Base-by-base conservation (phyloP, 768 basidiomycete genomes). In the Pholiota molesta region DNA sequence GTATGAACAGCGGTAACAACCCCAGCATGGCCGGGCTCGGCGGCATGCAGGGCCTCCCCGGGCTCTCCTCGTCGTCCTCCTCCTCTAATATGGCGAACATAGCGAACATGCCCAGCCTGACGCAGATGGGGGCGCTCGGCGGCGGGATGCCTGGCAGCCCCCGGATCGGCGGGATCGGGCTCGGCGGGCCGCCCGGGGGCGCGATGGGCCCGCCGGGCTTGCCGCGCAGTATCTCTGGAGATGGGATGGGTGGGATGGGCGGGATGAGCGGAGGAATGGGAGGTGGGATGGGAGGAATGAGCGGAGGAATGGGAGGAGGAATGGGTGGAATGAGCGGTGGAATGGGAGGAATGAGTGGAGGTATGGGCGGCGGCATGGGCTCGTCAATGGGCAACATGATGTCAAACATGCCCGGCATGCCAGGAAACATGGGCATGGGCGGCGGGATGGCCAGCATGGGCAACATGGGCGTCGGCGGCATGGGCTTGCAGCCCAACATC, bases 201-300 rank as follows among this genome's bases (percentile, higher is more conserved):
- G 52, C 39, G 1, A 60, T 60, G 59, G 59, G 59, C 35, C 68
- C 68, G 0, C 68, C 71, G 23, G 63, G 62, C 9, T 54, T 68
- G 4, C 70, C 68, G 11, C 60, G 68, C 31, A 71, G 66, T 55
- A 37, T 69, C 28, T 69, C 68, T 7, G 52, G 60, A 16, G 65
- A 66, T 49, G 26, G 62, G 19, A 65, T 65, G 44, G 61, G 61
- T 17, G 60, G 63, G 39, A 60, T 69, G 65, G 26, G 26, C 53
- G 47, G 61, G 13, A 55, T 66, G 63, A 42, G 62, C 28, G 52
- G 62, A 39, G 65, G 64, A 26, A 63, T 61, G 31, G 61, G 65
- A 40, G 57, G 26, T 26, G 26, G 62, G 19, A 65, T 65, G 44
- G 59, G 61, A 17, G 60, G 63, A 40, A 60, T 69, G 65, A 61